Percentiles rank a stretch among this genome's conserved stretches.
phyloP scores from a whole-genome alignment of 805 yeast genomes.

The Lachancea lanzarotensis region DNA sequence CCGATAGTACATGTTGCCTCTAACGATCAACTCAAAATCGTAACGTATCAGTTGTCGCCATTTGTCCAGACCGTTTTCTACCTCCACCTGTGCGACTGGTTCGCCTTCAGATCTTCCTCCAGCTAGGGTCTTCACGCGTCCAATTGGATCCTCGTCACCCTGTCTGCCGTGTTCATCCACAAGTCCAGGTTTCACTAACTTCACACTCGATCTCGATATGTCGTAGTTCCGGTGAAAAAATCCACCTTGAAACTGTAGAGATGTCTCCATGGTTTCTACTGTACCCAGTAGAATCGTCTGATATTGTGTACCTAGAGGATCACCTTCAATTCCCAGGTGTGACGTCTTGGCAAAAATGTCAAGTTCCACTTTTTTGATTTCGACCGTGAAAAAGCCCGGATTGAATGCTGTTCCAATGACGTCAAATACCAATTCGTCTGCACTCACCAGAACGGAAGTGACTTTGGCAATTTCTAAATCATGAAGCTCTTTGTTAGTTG shows the following conservation, averaged over 20 bases:
- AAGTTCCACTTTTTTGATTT: slow-evolving; percentile 58
- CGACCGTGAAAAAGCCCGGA: slow-evolving; percentile 75
- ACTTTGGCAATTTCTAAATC: slow-evolving; percentile 56
- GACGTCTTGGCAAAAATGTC: slow-evolving; percentile 80
- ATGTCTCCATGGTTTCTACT: slow-evolving; percentile 58
- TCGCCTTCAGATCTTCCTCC: not conserved
- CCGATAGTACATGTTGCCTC: slow-evolving; percentile 75
- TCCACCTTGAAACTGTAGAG: slow-evolving; percentile 70
- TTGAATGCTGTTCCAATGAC: slow-evolving; percentile 73
- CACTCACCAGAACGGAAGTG: slow-evolving; percentile 66
- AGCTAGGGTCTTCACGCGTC: slow-evolving; percentile 11
- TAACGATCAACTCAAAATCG: slow-evolving; percentile 78
- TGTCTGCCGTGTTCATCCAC: slow-evolving; percentile 21
- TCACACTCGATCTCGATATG: slow-evolving; percentile 61
- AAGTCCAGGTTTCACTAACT: slow-evolving; percentile 65
- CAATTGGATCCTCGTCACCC: not conserved
- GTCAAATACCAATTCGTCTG: slow-evolving; percentile 79
- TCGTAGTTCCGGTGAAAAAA: slow-evolving; percentile 57
- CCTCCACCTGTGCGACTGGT: slow-evolving; percentile 13
- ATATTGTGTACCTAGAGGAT: slow-evolving; percentile 26
- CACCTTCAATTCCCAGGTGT: slow-evolving; percentile 27
- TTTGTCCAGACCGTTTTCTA: slow-evolving; percentile 37
- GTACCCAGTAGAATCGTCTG: slow-evolving; percentile 76
- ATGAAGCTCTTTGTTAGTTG: slow-evolving; percentile 77
- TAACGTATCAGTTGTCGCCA: slow-evolving; percentile 72